Evolutionary conservation across 139 green algal species (phyloP).

Genomic region (Coelastrella sp.): DNA sequence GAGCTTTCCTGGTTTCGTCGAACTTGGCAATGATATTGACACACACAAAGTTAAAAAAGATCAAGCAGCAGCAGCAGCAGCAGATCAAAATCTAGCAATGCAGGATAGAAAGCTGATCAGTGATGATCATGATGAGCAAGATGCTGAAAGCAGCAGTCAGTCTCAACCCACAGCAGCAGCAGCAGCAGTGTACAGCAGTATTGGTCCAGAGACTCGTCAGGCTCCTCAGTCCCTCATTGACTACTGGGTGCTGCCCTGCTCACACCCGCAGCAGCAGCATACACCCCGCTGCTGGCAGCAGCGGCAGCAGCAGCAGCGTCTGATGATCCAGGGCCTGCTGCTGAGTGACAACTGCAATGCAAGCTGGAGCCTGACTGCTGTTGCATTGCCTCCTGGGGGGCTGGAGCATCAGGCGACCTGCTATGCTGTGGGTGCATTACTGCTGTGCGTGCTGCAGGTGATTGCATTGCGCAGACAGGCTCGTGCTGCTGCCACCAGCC

Average conservation of each 20-base stretch:
- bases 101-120: too few species aligned
- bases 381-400: background rate
- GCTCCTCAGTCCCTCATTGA: background rate
- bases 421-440: constrained; percentile 17
- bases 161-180: background rate
- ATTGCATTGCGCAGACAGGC: constrained; percentile 23
- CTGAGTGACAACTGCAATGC: constrained; percentile 42
- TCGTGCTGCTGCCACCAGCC: background rate
- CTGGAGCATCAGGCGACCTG: background rate
- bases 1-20: background rate
- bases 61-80: background rate
- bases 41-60: too few species aligned
- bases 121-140: background rate
- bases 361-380: background rate
- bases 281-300: background rate
- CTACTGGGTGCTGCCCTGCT: constrained; percentile 38
- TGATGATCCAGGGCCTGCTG: constrained; percentile 17
- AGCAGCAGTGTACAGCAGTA: background rate
- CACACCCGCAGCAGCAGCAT: constrained; percentile 11
- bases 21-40: too few species aligned
- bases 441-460: constrained; percentile 33
- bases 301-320: background rate
- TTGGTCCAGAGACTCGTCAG: background rate
- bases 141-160: background rate
- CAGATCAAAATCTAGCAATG: background rate